Base-by-base conservation (phyloP, 1,284 basidiomycete species). In the Termitomyces sp. region DNA sequence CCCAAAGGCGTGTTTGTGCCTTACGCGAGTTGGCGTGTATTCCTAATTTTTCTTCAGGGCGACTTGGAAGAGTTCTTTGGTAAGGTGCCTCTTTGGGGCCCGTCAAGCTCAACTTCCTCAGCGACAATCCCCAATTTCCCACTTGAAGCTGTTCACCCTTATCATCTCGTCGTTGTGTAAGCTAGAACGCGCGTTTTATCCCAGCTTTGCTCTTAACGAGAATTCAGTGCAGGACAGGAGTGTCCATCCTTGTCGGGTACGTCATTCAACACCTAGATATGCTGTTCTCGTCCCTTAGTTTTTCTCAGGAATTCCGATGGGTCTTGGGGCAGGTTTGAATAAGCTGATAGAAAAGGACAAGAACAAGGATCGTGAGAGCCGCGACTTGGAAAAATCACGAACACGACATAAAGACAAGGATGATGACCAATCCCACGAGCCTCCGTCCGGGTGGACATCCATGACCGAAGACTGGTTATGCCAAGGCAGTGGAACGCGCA, bases 91-190 rank as follows among this genome's bases (percentile, higher is more conserved):
- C 67, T 75, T 2, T 82, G 84, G 62, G 71, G 69, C 36, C 64
- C 71, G 15, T 61, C 71, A 26, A 63, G 66, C 2, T 38, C 64
- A 5, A 61, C 66, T 26, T 43, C 58, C 15, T 24, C 57, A 17
- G 64, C 56, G 3, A 63, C 62, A 3, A 71, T 88, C 15, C 84
- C 85, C 8, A 67, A 70, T 34, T 71, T 90, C 19, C 64, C 79
- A 12, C 56, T 70, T 1, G 81, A 83, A 42, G 70, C 74, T 15
- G 65, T 66, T 17, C 91, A 93, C 68, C 88, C 89, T 6, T 93
- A 90, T 67, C 91, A 93, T 68, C 69, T 93, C 15, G 73, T 93
- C 19, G 81, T 93, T 21, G 79, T 93, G 87, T 87, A 64, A 67
- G 84, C 72, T 3, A 38, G 13, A 30, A 45, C 31, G 34, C 51